These are phyloP conservation scores for Cystobasidium onofrii DNA, from an alignment of 768 basidiomycete genomes.

Conservation along the genomic window DNA sequence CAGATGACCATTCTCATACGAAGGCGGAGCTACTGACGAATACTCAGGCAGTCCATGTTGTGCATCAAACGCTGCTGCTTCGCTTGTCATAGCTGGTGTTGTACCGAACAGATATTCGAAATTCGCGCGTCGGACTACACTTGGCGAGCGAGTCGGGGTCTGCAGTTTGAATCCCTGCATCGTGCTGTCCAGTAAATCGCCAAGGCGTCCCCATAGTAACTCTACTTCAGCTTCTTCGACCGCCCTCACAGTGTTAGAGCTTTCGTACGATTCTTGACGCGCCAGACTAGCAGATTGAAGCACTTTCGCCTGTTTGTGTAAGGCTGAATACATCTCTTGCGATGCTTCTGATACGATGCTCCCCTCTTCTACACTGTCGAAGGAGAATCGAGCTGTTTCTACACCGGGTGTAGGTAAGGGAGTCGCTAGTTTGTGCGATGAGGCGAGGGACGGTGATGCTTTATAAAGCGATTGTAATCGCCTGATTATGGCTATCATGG, in stretches of 20 bases:
- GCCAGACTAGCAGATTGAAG: slow-evolving; percentile 51
- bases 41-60: slow-evolving; percentile 27
- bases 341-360: slow-evolving; percentile 40
- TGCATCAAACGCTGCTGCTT: background rate
- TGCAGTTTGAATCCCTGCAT: slow-evolving; percentile 58
- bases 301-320: slow-evolving; percentile 62
- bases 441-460: slow-evolving; percentile 33
- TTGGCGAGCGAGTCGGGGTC: slow-evolving; percentile 47
- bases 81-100: background rate
- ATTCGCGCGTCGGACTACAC: slow-evolving; percentile 30
- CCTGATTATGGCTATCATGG: slow-evolving; percentile 62
- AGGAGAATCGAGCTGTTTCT: slow-evolving; percentile 36
- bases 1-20: slow-evolving; percentile 24
- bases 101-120: slow-evolving; percentile 41
- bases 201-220: slow-evolving; percentile 66
- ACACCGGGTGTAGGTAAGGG: background rate
- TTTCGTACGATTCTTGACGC: slow-evolving; percentile 50
- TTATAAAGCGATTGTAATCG: slow-evolving; percentile 51
- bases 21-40: slow-evolving; percentile 14
- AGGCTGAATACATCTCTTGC: slow-evolving; percentile 54
- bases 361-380: background rate
- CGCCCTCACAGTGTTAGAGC: slow-evolving; percentile 48
- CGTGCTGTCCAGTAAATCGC: slow-evolving; percentile 58
- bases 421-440: background rate
- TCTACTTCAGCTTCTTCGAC: slow-evolving; percentile 55